Evolutionary conservation across 2,329 filamentous ascomycete species (phyloP), one percentile per base, ranked within the genome.

Genomic region (Ophiostoma ulmi): DNA sequence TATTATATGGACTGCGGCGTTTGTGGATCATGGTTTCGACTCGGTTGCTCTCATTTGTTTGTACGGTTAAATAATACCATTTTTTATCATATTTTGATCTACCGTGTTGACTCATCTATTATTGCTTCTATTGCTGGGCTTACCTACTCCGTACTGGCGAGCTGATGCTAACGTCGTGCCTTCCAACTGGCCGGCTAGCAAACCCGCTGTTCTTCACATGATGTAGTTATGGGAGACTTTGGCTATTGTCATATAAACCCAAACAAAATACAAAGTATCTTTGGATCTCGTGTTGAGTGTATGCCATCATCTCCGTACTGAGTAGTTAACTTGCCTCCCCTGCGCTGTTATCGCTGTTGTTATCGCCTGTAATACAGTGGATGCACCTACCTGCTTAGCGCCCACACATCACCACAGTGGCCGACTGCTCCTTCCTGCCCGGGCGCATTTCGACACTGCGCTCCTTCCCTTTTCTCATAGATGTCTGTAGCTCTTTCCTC

Each of bases 1-100:
- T 69, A n/a, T 35, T 22, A 11, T 64, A 65, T 65, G 63, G 17
- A 63, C 35, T 64, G 13, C 31, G 63, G 63, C 63, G 63, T 65
- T 65, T 39, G 5, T 14, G 63, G 63, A 65, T 39, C 36, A n/a
- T 39, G 63, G 63, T 20, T n/a, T 7, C 20, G 63, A 36, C 36
- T 39, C 36, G 35, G 26, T 63, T 63, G 26, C 58, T 52, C 14
- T 17, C 26, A 36, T 63, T 36, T 65, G 5, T 13, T 13, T 65
- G 2, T 22, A 35, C 61, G 20, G 38, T 39, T 22, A 17, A 39
- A 13, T 26, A n/a, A 22, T 64, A 36, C 5, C 8, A 39, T 5
- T 13, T 4, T 36, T 1, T 36, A n/a, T 64, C 14, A 4, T 35
- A 11, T 26, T 17, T 17, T 36, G 26, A 31, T 31, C 31, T 31